Evolutionary conservation across 2,329 filamentous ascomycete genomes (phyloP), one percentile per base, ranked within the genome.

Genomic region (Trichophyton rubrum): DNA sequence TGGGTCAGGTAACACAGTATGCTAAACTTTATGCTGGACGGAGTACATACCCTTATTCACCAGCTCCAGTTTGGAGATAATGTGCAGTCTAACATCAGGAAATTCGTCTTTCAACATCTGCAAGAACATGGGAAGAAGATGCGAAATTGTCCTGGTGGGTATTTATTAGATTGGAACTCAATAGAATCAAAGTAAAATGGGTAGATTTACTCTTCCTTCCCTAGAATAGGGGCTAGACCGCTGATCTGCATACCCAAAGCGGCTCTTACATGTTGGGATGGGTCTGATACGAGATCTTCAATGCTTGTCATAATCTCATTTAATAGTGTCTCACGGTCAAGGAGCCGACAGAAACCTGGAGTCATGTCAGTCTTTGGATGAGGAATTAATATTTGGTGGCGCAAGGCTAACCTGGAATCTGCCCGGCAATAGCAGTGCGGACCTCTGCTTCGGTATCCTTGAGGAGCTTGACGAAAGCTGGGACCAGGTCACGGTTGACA

Each of bases 61-160:
- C 64, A 95, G 84, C 78, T 99, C 95, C 60, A 99, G 85, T 77
- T 99, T 99, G n/a, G 93, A 97, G 71, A 99, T 99, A 74, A 99
- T 99, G 77, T 99, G 95, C 62, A 99, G 85, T 64, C 93, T 88
- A 58, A 99, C 93, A 72, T 99, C 93, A 22, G 93, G 93, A 75
- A 96, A 97, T 72, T 99, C 93, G 70, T 99, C 93, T 82, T 97
- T 99, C 69, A 99, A 85, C 93, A 99, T 99, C 74, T 95, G 89
- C 59, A 99, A 82, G 76, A 99, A 97, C 92, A 99, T 99, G 59
- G 93, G 93, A 51, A 99, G 83, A 51, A 99, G 85, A 73, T 99
- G 93, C 67, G 93, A 87, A 67, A 96, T 97, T 33, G 93, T 99
- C 75, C 89, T 93, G 66, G 62, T 43, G 65, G 65, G 56, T 69